Percentiles rank a stretch among this genome's conserved stretches.
These are phyloP conservation scores for Kwoniella sp. DNA, from an alignment of 768 basidiomycete species.

Conservation along the genomic window DNA sequence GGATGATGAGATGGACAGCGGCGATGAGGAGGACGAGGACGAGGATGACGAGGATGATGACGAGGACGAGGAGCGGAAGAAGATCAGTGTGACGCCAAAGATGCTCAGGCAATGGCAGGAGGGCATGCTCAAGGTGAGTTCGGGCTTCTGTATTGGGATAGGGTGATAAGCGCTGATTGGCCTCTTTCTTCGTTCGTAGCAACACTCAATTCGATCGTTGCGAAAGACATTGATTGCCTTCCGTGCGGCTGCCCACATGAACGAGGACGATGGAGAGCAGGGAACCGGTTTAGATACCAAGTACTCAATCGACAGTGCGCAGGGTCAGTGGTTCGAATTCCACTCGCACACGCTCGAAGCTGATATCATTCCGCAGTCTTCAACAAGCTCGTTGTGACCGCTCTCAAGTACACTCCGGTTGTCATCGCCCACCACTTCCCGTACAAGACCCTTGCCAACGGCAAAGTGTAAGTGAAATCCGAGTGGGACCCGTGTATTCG, in stretches of 20 bases:
- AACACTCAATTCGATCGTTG: slow-evolving; percentile 76
- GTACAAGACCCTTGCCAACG: slow-evolving; percentile 72
- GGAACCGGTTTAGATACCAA: slow-evolving; percentile 55
- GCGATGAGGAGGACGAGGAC: slow-evolving; percentile 52
- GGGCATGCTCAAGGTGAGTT: slow-evolving; percentile 69
- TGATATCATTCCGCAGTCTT: slow-evolving; percentile 61
- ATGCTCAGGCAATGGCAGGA: slow-evolving; percentile 81
- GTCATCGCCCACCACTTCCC: slow-evolving; percentile 82
- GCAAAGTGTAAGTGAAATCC: slow-evolving; percentile 67
- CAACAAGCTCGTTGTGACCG: slow-evolving; percentile 80
- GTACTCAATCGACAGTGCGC: slow-evolving; percentile 79
- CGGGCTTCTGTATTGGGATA: neutral
- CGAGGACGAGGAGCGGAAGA: slow-evolving; percentile 44
- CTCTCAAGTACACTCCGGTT: slow-evolving; percentile 84
- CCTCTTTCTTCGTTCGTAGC: slow-evolving; percentile 53
- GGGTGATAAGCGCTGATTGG: too few species aligned
- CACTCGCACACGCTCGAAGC: neutral
- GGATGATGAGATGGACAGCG: slow-evolving; percentile 53
- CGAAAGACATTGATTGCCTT: slow-evolving; percentile 83
- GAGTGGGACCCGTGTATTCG: neutral
- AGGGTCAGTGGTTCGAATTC: slow-evolving; percentile 59
- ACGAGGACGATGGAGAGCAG: slow-evolving; percentile 67
- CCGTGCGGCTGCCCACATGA: slow-evolving; percentile 82
- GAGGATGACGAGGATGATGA: slow-evolving; percentile 55
- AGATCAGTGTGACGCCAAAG: slow-evolving; percentile 51